Evolutionary conservation across 805 yeast genomes (phyloP).

Genomic region (Suhomyces canberraensis): DNA sequence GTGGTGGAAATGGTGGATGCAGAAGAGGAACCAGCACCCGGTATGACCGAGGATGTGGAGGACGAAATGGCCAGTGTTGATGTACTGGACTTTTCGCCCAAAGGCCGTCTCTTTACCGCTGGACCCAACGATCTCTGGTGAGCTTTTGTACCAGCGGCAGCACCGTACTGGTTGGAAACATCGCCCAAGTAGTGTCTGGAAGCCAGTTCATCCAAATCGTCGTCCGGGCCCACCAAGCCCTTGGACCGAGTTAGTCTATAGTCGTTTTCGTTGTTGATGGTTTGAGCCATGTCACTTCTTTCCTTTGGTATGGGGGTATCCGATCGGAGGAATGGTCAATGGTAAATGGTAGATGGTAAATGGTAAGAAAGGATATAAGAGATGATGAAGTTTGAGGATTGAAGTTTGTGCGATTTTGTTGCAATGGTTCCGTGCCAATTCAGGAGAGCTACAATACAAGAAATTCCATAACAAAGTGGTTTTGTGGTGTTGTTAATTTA

Average conservation of each 20-base stretch:
- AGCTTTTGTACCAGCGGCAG: conserved; percentile 11
- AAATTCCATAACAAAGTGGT: conserved; percentile 3
- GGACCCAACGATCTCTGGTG: conserved; percentile 1
- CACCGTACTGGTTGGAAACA: conserved; percentile 36
- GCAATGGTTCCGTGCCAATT: conserved; percentile 1
- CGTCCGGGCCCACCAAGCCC: conserved; percentile 7
- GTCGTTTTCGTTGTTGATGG: conserved; percentile 39
- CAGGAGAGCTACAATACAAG: conserved; percentile 3
- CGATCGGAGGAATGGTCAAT: not conserved
- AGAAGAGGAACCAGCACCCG: not conserved
- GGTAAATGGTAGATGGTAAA: not conserved
- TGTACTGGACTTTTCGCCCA: conserved; percentile 34
- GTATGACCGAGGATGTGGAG: not conserved
- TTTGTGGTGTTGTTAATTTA: conserved; percentile 6
- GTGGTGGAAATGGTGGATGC: conserved; percentile 1
- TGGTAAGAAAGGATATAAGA: no score
- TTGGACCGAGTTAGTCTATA: conserved; percentile 34
- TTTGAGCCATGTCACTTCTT: conserved; percentile 16
- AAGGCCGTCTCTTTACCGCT: conserved; percentile 26
- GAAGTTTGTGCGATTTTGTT: not conserved
- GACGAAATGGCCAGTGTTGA: conserved; percentile 7
- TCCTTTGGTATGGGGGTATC: not conserved
- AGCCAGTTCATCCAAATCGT: conserved; percentile 3
- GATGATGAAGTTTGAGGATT: not conserved
- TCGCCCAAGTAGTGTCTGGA: conserved; percentile 34